Percentiles rank a stretch among this genome's conserved stretches.
Conservation (phyloP, 192 early-diverging fungal species). For the Gryganskiella cystojenkinii region DNA sequence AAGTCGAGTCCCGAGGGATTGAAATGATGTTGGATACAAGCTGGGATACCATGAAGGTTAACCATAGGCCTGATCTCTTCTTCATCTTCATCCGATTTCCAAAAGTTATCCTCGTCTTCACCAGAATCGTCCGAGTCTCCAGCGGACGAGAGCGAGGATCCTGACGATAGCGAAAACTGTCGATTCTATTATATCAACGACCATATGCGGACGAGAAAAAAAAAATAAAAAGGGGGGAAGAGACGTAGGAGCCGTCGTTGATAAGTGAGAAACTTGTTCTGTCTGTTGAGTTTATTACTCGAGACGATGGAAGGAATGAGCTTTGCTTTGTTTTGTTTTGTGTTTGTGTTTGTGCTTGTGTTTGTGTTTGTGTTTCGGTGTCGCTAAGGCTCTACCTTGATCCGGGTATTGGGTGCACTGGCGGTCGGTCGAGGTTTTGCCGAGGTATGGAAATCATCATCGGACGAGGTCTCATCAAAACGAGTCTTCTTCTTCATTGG, state of each 20-base stretch:
- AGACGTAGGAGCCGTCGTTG: neutral
- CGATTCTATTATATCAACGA: constrained; percentile 18
- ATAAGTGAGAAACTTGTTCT: neutral
- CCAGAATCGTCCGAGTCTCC: constrained; percentile 46
- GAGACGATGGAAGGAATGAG: neutral
- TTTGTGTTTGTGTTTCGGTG: too few species aligned
- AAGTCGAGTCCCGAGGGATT: constrained; percentile 49
- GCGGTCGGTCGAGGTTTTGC: constrained; percentile 38
- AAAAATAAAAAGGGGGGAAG: neutral
- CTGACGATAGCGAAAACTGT: constrained; percentile 50
- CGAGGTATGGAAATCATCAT: constrained; percentile 46
- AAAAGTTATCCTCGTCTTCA: constrained; percentile 33
- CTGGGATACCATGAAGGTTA: constrained; percentile 42
- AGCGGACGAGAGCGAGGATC: constrained; percentile 47
- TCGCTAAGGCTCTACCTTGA: constrained; percentile 52
- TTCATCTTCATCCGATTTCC: constrained; percentile 52
- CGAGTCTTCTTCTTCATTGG: constrained; percentile 42
- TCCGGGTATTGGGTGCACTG: constrained; percentile 40
- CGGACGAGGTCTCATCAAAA: constrained; percentile 50
- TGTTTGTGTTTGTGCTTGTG: too few species aligned
- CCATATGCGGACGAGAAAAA: neutral
- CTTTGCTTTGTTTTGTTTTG: too few species aligned
- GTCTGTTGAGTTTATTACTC: constrained; percentile 29
- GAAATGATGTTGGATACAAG: constrained; percentile 52
- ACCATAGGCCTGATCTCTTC: constrained; percentile 32